A percentile compares a stretch with the other conserved stretches of the same genome.
Evolutionary conservation across 2,329 filamentous ascomycete genomes (phyloP).

Genomic region (Fusarium humuli): DNA sequence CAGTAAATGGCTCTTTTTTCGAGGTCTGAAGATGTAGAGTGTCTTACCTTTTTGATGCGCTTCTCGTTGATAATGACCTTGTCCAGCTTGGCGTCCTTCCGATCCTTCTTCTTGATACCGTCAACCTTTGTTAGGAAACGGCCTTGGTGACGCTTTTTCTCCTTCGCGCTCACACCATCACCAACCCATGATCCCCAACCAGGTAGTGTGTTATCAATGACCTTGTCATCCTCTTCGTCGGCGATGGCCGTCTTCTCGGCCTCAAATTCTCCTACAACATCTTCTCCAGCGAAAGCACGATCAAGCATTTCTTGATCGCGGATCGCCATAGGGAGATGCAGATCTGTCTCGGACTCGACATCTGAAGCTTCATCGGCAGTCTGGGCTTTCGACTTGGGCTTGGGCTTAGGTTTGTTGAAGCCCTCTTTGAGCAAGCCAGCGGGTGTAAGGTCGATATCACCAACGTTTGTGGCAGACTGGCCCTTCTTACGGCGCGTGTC

Average conservation of each 20-base stretch:
- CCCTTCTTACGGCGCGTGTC: constrained; percentile 56
- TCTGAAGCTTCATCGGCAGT: constrained; percentile 48
- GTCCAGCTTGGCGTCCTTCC: constrained; percentile 84
- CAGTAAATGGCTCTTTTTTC: neutral
- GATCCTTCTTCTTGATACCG: constrained; percentile 79
- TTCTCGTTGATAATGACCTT: constrained; percentile 95
- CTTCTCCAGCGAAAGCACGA: constrained; percentile 88
- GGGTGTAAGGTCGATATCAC: constrained; percentile 57
- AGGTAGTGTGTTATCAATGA: constrained; percentile 85
- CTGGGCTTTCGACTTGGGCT: constrained; percentile 44
- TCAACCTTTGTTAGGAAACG: constrained; percentile 74
- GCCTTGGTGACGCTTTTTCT: constrained; percentile 72
- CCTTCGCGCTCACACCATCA: constrained; percentile 78
- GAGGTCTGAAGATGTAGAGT: neutral
- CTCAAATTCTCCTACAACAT: constrained; percentile 83
- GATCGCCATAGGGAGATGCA: constrained; percentile 68
- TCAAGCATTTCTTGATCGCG: constrained; percentile 77
- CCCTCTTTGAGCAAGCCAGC: constrained; percentile 50
- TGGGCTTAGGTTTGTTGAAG: constrained; percentile 46
- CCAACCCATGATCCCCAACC: constrained; percentile 97
- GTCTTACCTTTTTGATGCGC: constrained; percentile 80
- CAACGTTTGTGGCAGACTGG: constrained; percentile 44
- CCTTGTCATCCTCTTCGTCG: constrained; percentile 83
- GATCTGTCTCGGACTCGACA: constrained; percentile 59
- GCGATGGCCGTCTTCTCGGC: constrained; percentile 80